Evolutionary conservation across 2,329 filamentous ascomycete species (phyloP), one percentile per base, ranked within the genome.

Genomic region (Apiospora saccharicola): DNA sequence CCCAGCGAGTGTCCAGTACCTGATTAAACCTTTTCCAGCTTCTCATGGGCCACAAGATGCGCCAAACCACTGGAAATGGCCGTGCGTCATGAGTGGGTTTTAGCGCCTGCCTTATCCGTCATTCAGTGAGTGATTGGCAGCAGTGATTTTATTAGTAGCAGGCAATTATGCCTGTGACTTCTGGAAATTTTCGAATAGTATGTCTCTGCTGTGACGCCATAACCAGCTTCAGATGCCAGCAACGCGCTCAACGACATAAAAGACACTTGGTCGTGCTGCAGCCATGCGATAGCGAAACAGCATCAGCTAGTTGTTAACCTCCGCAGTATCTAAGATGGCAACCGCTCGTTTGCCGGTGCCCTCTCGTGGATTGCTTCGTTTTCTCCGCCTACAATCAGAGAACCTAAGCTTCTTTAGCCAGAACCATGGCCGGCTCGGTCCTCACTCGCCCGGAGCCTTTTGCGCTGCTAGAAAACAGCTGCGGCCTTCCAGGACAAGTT

Each of bases 311-410:
- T 64, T 64, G 57, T 24, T 19, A 19, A n/a, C 41, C 57, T 64
- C 22, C 72, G 34, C 57, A 44, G 41, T 51, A 67, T 70, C 71
- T 74, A 82, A 78, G 74, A 89, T 89, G 85, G 84, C 84, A 75
- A 81, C 83, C 73, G 77, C 86, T 77, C 83, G 81, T 74, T 76
- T 80, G 53, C 83, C 85, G 68, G 87, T 86, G 70, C 89, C 89
- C 37, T 90, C 88, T 70, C 82, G 82, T 75, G 84, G 81, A 72
- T 88, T 96, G 26, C 86, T 96, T 74, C 91, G 90, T 76, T 96
- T 94, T 81, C 86, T 96, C 75, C 91, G 90, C 76, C 89, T 86
- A 71, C 93, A 95, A 81, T 90, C 92, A 75, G 88, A 93, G 76
- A 85, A 85, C 71, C 79, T 88, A 67, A 85, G 83, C 74, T 88